Percentiles rank a stretch among this genome's conserved stretches.
These are phyloP conservation scores for Trametes sanguinea DNA, from an alignment of 768 basidiomycete genomes.

Conservation along the genomic window DNA sequence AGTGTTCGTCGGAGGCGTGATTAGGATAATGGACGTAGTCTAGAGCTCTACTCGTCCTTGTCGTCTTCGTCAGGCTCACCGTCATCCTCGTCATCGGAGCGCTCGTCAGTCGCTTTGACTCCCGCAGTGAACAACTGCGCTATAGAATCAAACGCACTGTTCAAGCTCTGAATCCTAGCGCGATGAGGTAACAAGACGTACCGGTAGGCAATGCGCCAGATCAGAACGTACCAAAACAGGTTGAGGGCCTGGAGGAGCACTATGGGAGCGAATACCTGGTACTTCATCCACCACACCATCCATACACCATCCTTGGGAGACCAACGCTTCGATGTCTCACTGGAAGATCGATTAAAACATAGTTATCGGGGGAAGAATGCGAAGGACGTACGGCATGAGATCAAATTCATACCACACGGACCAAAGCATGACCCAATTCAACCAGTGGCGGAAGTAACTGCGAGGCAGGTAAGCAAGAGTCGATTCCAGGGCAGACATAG, in stretches of 20 bases:
- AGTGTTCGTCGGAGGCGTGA: background rate
- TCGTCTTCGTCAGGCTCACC: constrained; percentile 37
- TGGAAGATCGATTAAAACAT: constrained; percentile 29
- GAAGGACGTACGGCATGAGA: constrained; percentile 66
- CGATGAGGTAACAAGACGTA: constrained; percentile 38
- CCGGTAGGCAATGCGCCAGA: constrained; percentile 76
- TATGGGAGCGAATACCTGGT: constrained; percentile 78
- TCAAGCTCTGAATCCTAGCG: background rate
- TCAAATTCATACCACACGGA: constrained; percentile 84
- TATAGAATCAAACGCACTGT: constrained; percentile 51
- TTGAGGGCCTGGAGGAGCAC: constrained; percentile 80
- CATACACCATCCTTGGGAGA: constrained; percentile 63
- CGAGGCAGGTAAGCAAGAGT: background rate
- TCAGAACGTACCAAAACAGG: constrained; percentile 90
- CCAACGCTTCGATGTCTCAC: constrained; percentile 59
- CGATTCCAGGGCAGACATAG: background rate
- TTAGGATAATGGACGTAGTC: background rate
- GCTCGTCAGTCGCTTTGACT: constrained; percentile 58
- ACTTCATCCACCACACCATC: constrained; percentile 76
- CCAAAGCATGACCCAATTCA: constrained; percentile 84
- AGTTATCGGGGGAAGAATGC: no score
- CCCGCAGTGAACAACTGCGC: constrained; percentile 23
- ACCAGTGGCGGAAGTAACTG: constrained; percentile 93
- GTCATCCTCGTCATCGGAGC: constrained; percentile 79
- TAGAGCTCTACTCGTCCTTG: constrained; percentile 35